phyloP scores from a whole-genome alignment of 768 basidiomycete genomes.

The Pleurotus tuber-regium region DNA sequence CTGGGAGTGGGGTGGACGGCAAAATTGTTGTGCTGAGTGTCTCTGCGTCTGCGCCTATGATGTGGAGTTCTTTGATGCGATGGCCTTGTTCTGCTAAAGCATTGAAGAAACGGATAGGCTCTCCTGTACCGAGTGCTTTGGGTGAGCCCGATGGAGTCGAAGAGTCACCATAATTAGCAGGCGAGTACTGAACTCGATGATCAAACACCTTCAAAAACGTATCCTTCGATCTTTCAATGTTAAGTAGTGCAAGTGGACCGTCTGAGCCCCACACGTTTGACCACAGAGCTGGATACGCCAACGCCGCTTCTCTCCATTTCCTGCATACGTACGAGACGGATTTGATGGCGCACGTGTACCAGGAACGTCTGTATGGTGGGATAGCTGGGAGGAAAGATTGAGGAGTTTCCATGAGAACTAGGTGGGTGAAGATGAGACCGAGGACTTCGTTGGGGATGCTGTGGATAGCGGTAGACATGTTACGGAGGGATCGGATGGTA shows the following conservation, averaged over 20 bases:
- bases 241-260: background rate
- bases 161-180: background rate
- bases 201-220: background rate
- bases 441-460: background rate
- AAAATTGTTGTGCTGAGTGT: background rate
- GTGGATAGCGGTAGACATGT: background rate
- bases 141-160: too few species aligned
- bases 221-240: background rate
- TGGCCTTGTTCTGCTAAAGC: too few species aligned
- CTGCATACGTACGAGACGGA: background rate
- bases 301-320: background rate
- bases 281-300: background rate
- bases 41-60: background rate
- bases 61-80: too few species aligned
- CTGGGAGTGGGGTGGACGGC: background rate
- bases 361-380: too few species aligned
- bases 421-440: background rate
- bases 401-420: background rate
- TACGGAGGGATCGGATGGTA: background rate
- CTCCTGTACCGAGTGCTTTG: background rate
- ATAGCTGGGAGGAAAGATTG: background rate
- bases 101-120: too few species aligned
- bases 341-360: background rate
- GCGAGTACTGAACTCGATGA: too few species aligned
- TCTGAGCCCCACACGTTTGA: background rate